Percentiles rank a stretch among this genome's conserved stretches.
phyloP scores from a whole-genome alignment of 2,329 filamentous ascomycete species.

The Trichoderma sp. region DNA sequence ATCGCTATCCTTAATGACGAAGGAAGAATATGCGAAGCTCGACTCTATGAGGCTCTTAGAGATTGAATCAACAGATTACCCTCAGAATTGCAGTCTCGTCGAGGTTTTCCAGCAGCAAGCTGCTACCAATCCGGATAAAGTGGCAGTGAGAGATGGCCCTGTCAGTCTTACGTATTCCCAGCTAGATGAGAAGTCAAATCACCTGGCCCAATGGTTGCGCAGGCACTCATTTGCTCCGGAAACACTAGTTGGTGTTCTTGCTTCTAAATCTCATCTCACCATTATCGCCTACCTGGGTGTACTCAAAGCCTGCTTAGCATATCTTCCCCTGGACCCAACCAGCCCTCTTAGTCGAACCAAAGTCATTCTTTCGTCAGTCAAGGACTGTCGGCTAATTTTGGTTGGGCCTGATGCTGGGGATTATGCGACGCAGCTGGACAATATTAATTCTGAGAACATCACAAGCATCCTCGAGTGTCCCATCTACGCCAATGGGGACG shows the following conservation, averaged over 20 bases:
- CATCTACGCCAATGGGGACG: background rate
- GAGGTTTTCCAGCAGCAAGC: background rate
- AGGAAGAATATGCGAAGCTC: background rate
- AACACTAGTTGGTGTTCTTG: background rate
- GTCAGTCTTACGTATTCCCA: background rate
- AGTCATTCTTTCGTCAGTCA: background rate
- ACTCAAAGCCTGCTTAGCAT: background rate
- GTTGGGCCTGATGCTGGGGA: background rate
- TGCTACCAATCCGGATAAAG: background rate
- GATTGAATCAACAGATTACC: background rate
- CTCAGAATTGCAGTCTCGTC: background rate
- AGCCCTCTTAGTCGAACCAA: background rate
- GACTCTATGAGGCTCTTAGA: background rate
- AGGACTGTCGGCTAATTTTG: background rate
- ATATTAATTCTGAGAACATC: background rate
- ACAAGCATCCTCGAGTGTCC: background rate
- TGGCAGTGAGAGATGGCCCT: background rate
- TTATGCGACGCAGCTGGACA: background rate
- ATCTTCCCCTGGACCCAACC: background rate
- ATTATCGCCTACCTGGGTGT: background rate
- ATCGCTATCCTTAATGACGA: background rate
- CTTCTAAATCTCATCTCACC: background rate
- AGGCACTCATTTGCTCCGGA: background rate
- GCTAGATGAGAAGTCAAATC: background rate
- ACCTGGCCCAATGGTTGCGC: background rate